A percentile compares a stretch with the other conserved stretches of the same genome.
Evolutionary conservation across 306 rosid species (phyloP).

Genomic region (Castanea crenata): DNA sequence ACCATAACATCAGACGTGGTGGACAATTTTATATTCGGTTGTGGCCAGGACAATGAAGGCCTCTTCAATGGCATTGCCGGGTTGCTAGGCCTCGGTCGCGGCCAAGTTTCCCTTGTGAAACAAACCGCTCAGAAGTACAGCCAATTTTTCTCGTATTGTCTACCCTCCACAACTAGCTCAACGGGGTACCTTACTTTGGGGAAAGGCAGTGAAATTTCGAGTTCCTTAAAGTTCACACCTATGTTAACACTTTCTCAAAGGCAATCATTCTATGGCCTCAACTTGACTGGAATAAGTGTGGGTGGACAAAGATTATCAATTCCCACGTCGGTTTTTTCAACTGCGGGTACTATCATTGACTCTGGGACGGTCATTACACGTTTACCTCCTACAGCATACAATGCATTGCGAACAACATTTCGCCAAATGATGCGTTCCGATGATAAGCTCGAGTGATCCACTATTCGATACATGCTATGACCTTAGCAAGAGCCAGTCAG

Average conservation of each 20-base stretch:
- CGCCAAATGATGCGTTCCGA: conserved; percentile 34
- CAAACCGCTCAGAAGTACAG: conserved; percentile 52
- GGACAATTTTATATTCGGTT: conserved; percentile 50
- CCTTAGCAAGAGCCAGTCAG: conserved; percentile 3
- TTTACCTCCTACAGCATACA: conserved; percentile 57
- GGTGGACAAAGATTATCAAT: conserved; percentile 32
- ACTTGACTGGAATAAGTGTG: conserved; percentile 40
- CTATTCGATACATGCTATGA: conserved; percentile 70
- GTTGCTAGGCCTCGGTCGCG: conserved; percentile 73
- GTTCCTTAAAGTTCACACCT: conserved; percentile 44
- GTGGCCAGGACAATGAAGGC: conserved; percentile 74
- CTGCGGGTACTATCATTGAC: conserved; percentile 56
- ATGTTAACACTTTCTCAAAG: conserved; percentile 20
- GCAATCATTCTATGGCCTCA: conserved; percentile 46
- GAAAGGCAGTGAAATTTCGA: background rate
- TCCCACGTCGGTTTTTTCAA: conserved; percentile 35
- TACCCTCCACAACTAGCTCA: conserved; percentile 55
- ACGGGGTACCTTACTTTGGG: conserved; percentile 55
- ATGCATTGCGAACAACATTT: conserved; percentile 31
- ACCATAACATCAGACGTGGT: conserved; percentile 29
- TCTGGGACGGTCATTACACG: conserved; percentile 73
- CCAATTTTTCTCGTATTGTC: conserved; percentile 66
- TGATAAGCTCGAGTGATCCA: conserved; percentile 8
- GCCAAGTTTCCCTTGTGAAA: conserved; percentile 54
- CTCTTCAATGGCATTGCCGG: conserved; percentile 61